These are phyloP conservation scores for Tetrapisispora fleetii DNA, from an alignment of 805 yeast genomes.

Conservation along the genomic window DNA sequence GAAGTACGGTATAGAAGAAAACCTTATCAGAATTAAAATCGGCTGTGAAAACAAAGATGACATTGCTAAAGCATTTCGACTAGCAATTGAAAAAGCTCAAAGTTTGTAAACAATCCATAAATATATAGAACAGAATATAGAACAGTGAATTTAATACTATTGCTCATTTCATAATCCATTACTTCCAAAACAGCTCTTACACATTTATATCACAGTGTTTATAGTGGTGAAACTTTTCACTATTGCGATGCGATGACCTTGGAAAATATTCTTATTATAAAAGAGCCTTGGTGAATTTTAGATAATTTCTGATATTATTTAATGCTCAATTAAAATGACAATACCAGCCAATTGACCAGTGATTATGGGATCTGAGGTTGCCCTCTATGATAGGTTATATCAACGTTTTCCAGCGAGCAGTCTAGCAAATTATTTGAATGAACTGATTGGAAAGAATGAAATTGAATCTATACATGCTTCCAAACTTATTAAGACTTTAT, in stretches of 20 bases:
- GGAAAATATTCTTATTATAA: not conserved
- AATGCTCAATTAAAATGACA: not conserved
- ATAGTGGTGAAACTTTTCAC: too few species aligned
- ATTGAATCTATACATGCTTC: slow-evolving; percentile 2
- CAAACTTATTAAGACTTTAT: slow-evolving; percentile 13
- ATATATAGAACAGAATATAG: not conserved
- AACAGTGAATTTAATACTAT: not conserved
- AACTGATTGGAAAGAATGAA: not conserved
- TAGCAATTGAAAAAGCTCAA: slow-evolving; percentile 38
- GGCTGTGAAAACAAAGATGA: slow-evolving; percentile 70
- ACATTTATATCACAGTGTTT: too few species aligned
- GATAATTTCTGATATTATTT: not conserved
- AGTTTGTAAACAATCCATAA: not conserved
- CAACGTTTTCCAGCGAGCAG: slow-evolving; percentile 10
- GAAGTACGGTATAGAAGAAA: slow-evolving; percentile 72
- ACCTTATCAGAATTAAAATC: slow-evolving; percentile 69
- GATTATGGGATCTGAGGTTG: not conserved
- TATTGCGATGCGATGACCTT: slow-evolving; percentile 1
- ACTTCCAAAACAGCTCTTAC: not conserved
- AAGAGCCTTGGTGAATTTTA: not conserved
- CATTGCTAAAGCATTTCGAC: slow-evolving; percentile 39
- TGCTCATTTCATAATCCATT: not conserved
- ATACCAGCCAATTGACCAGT: too few species aligned
- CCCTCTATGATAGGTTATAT: slow-evolving; percentile 8
- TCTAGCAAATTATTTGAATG: not conserved